Evolutionary conservation across 768 basidiomycete species (phyloP), one percentile per base, ranked within the genome.

Genomic region (Rhizopogon salebrosus): DNA sequence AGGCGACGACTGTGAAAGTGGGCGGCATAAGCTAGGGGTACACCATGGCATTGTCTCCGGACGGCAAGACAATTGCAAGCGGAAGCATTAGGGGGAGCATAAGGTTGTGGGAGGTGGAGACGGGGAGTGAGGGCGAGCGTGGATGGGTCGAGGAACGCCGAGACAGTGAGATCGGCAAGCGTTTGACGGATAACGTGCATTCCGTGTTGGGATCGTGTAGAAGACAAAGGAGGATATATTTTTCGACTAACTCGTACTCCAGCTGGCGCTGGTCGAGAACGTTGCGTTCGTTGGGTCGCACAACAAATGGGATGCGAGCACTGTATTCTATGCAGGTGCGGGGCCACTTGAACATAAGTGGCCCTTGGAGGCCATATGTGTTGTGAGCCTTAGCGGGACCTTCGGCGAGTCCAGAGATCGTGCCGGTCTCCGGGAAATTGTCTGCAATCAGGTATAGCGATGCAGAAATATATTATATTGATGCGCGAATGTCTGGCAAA

Each of bases 201-300:
- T 9, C 76, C 76, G 66, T 95, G 77, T 53, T 92, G 95, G 7
- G 14, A 13, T 13, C 8, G 6, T 18, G 48, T 20, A 29, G 6
- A 7, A 51, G 27, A 48, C 18, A 45, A n/a, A 41, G 22, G 4
- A 23, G 24, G n/a, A 70, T 79, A 43, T 64, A 93, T 92, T 70
- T 80, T 61, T 92, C 83, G 0, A 92, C 67, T 0, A 99, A 74
- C 55, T 92, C 85, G 57, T 92, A 97, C 69, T 98, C 92, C 22
- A 98, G 70, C 74, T 79, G 81, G 13, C 87, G 77, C 66, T 99
- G 95, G 67, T 98, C 95, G 64, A 98, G 98, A 4, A 95, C 80
- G 67, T 99, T 99, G 36, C 95, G 78, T 66, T 98, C 95, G 38
- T 82, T 80, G 5, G 83, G 77, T 62, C 94, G 94, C 0, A 92